Evolutionary conservation across 768 basidiomycete genomes (phyloP).

Genomic region (Xerocomus brunneocitrinus): DNA sequence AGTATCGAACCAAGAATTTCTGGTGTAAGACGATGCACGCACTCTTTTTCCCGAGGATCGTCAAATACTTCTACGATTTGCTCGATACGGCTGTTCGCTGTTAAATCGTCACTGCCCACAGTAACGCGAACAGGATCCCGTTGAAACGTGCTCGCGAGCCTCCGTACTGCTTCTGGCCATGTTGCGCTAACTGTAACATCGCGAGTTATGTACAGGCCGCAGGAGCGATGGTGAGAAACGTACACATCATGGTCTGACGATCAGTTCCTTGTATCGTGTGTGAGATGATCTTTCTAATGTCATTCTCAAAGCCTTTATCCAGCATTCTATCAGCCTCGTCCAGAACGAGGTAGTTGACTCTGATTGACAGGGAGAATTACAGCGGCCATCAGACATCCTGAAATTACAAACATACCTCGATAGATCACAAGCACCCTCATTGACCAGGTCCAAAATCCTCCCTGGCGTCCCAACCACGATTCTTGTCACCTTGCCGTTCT

Average conservation of each 20-base stretch:
- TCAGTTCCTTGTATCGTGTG: conserved; percentile 60
- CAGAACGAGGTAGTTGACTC: conserved; percentile 86
- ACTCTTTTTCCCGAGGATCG: conserved; percentile 84
- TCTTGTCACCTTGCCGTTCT: conserved; percentile 51
- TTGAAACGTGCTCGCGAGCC: conserved; percentile 86
- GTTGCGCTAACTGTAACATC: conserved; percentile 80
- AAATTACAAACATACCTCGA: conserved; percentile 48
- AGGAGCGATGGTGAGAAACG: conserved; percentile 27
- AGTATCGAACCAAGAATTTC: neutral
- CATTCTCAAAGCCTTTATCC: conserved; percentile 98
- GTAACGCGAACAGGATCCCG: conserved; percentile 83
- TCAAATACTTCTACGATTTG: conserved; percentile 93
- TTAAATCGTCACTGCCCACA: conserved; percentile 92
- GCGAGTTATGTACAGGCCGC: neutral
- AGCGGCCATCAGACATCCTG: neutral
- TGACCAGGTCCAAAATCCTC: conserved; percentile 84
- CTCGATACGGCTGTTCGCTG: conserved; percentile 90
- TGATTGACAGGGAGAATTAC: conserved; percentile 23
- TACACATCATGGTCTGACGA: conserved; percentile 94
- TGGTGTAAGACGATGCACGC: conserved; percentile 23
- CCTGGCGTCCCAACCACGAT: conserved; percentile 97
- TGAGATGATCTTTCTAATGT: conserved; percentile 86
- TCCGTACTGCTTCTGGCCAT: conserved; percentile 93
- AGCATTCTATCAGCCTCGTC: conserved; percentile 99
- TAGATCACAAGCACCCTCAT: conserved; percentile 81